Evolutionary conservation across 257 asterid genomes (phyloP).

Genomic region (Lavandula angustifolia): DNA sequence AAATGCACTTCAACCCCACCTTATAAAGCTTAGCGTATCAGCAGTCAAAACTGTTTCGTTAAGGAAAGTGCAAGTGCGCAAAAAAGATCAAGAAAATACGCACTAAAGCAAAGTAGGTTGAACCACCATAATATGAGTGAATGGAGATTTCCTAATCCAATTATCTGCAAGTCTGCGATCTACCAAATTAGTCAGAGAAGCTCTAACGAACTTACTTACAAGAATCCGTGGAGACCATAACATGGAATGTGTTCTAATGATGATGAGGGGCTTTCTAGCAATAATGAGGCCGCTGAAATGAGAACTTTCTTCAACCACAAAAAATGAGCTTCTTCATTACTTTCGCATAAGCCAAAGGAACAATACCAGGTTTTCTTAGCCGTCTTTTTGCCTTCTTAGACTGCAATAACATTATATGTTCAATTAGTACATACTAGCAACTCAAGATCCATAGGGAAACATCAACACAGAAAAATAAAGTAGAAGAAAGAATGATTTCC

Average conservation of each 20-base stretch:
- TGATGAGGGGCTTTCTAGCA: constrained; percentile 23
- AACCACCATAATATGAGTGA: constrained; percentile 2
- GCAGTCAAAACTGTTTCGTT: constrained; percentile 21
- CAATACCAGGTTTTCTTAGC: constrained; percentile 76
- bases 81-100: constrained; percentile 1
- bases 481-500: background rate
- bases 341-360: constrained; percentile 83
- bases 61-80: constrained; percentile 1
- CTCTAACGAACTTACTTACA: constrained; percentile 18
- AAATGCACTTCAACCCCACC: background rate
- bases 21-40: background rate
- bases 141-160: constrained; percentile 1
- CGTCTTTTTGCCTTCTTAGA: constrained; percentile 80
- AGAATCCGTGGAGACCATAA: constrained; percentile 12
- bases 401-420: constrained; percentile 44
- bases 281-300: constrained; percentile 24
- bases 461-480: background rate
- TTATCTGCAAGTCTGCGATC: constrained; percentile 7
- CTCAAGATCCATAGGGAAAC: background rate
- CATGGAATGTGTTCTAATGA: constrained; percentile 11
- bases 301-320: constrained; percentile 41
- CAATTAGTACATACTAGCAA: background rate
- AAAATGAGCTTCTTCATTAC: constrained; percentile 89
- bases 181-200: constrained; percentile 18
- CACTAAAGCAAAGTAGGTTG: background rate